Evolutionary conservation across 163 green algal genomes (phyloP), one percentile per base, ranked within the genome.

Genomic region (Scenedesmus sp.): DNA sequence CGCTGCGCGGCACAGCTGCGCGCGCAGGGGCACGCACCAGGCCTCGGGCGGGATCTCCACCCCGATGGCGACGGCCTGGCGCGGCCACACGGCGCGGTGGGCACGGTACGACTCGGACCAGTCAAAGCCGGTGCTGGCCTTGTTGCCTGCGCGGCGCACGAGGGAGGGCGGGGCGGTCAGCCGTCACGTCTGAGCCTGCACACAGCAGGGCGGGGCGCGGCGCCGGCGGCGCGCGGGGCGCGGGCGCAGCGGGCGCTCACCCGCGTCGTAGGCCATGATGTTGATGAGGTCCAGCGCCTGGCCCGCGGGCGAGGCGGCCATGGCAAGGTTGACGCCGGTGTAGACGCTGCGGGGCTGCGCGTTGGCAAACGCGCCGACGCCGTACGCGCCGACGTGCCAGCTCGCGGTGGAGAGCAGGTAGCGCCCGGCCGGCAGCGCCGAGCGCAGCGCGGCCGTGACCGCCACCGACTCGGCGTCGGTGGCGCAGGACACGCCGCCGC

Each of bases 201-300:
- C n/a, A n/a, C n/a, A n/a, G n/a, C n/a, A n/a, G n/a, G n/a, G n/a
- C n/a, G n/a, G n/a, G n/a, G n/a, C n/a, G n/a, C n/a, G n/a, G n/a
- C n/a, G n/a, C n/a, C n/a, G n/a, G n/a, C n/a, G n/a, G n/a, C n/a
- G n/a, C n/a, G n/a, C n/a, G n/a, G n/a, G n/a, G n/a, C n/a, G n/a
- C n/a, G n/a, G n/a, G n/a, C n/a, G n/a, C n/a, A n/a, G n/a, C n/a
- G n/a, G n/a, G n/a, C n/a, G n/a, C n/a, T n/a, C n/a, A n/a, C n/a
- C n/a, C 1, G 60, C 71, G 34, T 80, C 71, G 14, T 80, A 80
- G 7, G 60, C 18, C 74, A 81, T 81, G 33, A 81, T 63, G 62
- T 75, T 75, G 33, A 81, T 75, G 10, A 81, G 48, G 33, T 81
- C 74, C 0, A 81, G 51, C 28, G 33, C 20, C 36, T 74, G 63